Percentiles rank a stretch among this genome's conserved stretches.
phyloP scores from a whole-genome alignment of 805 yeast species.

The Monosporozyma servazzii region DNA sequence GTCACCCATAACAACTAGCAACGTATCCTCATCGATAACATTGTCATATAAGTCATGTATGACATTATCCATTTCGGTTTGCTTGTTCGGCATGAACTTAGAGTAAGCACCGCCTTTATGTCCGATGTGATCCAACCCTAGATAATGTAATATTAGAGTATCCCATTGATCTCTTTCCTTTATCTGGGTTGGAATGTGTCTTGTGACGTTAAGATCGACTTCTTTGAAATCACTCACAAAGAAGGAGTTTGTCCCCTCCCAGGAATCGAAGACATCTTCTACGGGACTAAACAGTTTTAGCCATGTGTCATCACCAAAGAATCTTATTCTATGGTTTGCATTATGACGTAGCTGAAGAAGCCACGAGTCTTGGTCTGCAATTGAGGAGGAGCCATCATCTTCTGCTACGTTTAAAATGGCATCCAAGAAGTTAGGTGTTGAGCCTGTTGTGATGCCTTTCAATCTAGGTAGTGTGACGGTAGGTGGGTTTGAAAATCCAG shows the following conservation, averaged over 20 bases:
- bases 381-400: constrained; percentile 60
- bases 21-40: constrained; percentile 40
- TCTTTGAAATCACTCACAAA: constrained; percentile 92
- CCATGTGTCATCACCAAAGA: constrained; percentile 99
- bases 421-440: constrained; percentile 88
- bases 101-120: constrained; percentile 92
- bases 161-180: constrained; percentile 54
- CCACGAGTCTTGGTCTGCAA: constrained; percentile 82
- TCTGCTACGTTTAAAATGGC: constrained; percentile 92
- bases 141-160: constrained; percentile 74
- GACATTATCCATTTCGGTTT: constrained; percentile 74
- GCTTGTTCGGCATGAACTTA: constrained; percentile 71
- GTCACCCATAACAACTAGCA: constrained; percentile 77
- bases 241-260: constrained; percentile 87
- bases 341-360: constrained; percentile 47
- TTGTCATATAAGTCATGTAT: constrained; percentile 43
- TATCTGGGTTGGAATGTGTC: constrained; percentile 65
- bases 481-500: constrained; percentile 90
- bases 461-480: constrained; percentile 92
- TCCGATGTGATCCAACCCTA: constrained; percentile 95
- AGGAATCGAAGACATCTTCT: constrained; percentile 42
- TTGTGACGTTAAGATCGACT: constrained; percentile 86
- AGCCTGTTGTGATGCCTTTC: constrained; percentile 90
- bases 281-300: constrained; percentile 65
- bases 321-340: constrained; percentile 42